These are phyloP conservation scores for Athelia sp. DNA, from an alignment of 1,284 basidiomycete genomes.

Conservation along the genomic window DNA sequence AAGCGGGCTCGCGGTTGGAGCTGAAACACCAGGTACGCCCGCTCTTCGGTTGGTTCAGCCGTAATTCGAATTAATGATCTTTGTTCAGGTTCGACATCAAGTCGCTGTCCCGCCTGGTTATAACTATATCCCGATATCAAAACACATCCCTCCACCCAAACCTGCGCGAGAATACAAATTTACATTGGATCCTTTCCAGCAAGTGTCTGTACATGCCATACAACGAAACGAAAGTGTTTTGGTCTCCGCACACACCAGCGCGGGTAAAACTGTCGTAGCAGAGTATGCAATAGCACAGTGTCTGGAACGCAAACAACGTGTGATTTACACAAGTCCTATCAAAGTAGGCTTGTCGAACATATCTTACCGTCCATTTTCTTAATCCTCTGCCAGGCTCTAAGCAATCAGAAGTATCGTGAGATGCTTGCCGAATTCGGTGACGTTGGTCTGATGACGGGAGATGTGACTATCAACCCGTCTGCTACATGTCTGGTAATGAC, in stretches of 20 bases:
- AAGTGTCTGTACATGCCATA: slow-evolving; percentile 91
- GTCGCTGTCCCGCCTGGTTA: slow-evolving; percentile 94
- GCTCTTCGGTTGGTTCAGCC: background rate
- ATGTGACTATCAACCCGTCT: slow-evolving; percentile 98
- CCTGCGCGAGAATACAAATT: slow-evolving; percentile 95
- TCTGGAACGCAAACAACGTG: slow-evolving; percentile 87
- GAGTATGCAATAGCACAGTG: slow-evolving; percentile 99
- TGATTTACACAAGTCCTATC: slow-evolving; percentile 99
- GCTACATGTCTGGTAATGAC: slow-evolving; percentile 99
- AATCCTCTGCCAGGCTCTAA: slow-evolving; percentile 67
- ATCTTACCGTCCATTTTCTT: slow-evolving; percentile 11
- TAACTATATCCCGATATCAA: slow-evolving; percentile 86
- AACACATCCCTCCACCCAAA: slow-evolving; percentile 89
- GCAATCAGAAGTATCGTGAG: slow-evolving; percentile 99
- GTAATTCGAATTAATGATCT: background rate
- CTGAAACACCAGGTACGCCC: slow-evolving; percentile 69
- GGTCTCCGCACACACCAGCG: slow-evolving; percentile 98
- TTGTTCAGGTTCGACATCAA: slow-evolving; percentile 83
- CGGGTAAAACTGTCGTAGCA: slow-evolving; percentile 97
- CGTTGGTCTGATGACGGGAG: slow-evolving; percentile 98
- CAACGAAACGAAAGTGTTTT: slow-evolving; percentile 97
- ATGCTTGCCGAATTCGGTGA: slow-evolving; percentile 96
- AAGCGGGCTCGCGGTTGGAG: slow-evolving; percentile 66
- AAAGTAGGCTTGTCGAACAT: slow-evolving; percentile 61
- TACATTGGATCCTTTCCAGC: slow-evolving; percentile 96